These are phyloP conservation scores for Starmera amethionina DNA, from an alignment of 805 yeast species.

Conservation along the genomic window DNA sequence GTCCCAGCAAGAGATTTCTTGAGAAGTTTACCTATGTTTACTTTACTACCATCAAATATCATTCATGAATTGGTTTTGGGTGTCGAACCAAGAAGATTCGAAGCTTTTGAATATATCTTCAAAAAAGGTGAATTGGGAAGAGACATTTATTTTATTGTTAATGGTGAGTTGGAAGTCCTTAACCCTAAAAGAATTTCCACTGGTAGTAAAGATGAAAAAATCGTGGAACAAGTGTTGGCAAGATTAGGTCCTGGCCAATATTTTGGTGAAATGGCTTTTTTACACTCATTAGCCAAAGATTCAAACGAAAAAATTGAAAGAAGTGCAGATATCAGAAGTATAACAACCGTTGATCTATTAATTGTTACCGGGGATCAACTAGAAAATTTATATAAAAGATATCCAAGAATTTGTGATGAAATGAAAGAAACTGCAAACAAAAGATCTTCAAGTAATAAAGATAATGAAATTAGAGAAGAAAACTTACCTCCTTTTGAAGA, in stretches of 20 bases:
- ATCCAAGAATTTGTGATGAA: constrained; percentile 49
- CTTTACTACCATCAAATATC: constrained; percentile 44
- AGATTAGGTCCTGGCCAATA: constrained; percentile 53
- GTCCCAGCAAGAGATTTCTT: constrained; percentile 50
- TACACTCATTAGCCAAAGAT: constrained; percentile 32
- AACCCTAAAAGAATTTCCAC: constrained; percentile 22
- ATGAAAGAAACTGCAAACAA: constrained; percentile 52
- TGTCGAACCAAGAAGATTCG: constrained; percentile 44
- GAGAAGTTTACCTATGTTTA: constrained; percentile 48
- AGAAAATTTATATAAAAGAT: constrained; percentile 42
- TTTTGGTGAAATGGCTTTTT: constrained; percentile 72
- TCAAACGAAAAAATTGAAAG: constrained; percentile 21
- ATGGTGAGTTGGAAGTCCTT: constrained; percentile 64
- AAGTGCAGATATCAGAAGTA: constrained; percentile 57
- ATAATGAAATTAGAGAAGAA: constrained; percentile 2
- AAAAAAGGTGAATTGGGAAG: constrained; percentile 49
- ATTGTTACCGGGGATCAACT: constrained; percentile 48
- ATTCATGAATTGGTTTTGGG: constrained; percentile 56
- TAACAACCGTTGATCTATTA: constrained; percentile 48
- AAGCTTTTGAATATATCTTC: constrained; percentile 52
- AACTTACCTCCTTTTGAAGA: constrained; percentile 1
- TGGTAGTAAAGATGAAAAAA: constrained; percentile 8
- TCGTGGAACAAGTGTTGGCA: constrained; percentile 37
- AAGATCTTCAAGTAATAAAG: constrained; percentile 27
- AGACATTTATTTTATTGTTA: constrained; percentile 56